Percentiles rank a stretch among this genome's conserved stretches.
phyloP scores from a whole-genome alignment of 2,329 filamentous ascomycete species.

The Aspergillus neoniger region DNA sequence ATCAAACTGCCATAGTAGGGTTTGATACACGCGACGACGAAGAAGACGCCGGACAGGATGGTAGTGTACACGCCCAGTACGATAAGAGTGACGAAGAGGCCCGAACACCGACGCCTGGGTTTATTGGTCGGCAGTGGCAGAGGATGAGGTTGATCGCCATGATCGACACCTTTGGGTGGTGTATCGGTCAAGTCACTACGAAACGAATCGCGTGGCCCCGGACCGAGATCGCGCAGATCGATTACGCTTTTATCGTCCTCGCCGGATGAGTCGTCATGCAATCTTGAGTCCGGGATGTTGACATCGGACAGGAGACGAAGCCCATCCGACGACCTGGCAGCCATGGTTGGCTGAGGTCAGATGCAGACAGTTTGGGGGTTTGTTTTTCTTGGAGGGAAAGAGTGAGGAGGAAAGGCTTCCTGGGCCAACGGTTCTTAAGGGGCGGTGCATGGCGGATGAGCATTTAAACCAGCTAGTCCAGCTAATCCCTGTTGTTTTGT shows the following conservation, averaged over 20 bases:
- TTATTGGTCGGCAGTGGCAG: background rate
- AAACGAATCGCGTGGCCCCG: background rate
- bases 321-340: background rate
- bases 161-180: background rate
- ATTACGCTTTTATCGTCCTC: background rate
- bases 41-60: constrained; percentile 53
- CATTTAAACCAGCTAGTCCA: too few relatives aligned
- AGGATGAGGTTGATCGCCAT: background rate
- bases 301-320: background rate
- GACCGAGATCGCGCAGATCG: background rate
- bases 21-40: constrained; percentile 61
- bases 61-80: constrained; percentile 43
- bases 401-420: background rate
- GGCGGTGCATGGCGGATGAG: background rate
- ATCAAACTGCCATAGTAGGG: constrained; percentile 64
- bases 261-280: background rate
- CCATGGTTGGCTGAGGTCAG: constrained; percentile 1
- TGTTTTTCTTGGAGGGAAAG: background rate
- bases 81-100: constrained; percentile 39
- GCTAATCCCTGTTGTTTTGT: background rate
- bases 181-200: background rate
- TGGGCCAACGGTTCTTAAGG: background rate
- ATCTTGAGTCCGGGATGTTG: background rate
- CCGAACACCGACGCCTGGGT: constrained; percentile 30
- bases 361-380: background rate